A percentile compares a stretch with the other conserved stretches of the same genome.
Conservation (phyloP, 768 basidiomycete genomes). For the Tricholoma bakamatsutake region DNA sequence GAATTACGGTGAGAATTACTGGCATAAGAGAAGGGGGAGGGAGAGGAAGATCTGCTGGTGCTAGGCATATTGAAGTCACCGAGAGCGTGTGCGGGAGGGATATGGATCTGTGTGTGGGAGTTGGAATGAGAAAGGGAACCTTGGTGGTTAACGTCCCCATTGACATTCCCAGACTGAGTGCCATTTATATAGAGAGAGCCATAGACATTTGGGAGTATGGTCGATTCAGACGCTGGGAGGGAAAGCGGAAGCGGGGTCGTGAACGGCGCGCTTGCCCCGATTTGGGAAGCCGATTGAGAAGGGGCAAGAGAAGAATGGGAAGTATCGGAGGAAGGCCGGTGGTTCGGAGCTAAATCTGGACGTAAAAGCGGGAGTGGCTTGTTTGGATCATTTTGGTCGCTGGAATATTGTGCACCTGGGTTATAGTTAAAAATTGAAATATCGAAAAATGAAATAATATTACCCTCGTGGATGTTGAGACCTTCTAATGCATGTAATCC, state of each 20-base stretch:
- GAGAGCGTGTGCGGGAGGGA: conserved; percentile 53
- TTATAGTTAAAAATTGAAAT: no score
- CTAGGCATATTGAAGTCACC: conserved; percentile 10
- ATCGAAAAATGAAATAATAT: neutral
- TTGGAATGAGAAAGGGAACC: neutral
- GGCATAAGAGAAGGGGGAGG: neutral
- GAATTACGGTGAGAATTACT: neutral
- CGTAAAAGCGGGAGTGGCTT: conserved; percentile 4
- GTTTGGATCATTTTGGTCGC: neutral
- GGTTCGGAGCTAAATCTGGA: conserved; percentile 12
- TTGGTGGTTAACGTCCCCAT: neutral
- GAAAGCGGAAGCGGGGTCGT: neutral
- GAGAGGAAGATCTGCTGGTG: neutral
- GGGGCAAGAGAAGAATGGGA: conserved; percentile 54
- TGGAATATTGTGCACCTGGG: neutral
- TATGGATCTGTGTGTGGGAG: conserved; percentile 17
- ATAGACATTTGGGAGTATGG: neutral
- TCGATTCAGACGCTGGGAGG: neutral
- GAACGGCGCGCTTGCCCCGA: conserved; percentile 14
- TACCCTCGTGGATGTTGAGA: neutral
- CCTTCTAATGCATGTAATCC: conserved; percentile 41
- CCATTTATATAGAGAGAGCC: neutral
- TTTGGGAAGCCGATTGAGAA: conserved; percentile 74
- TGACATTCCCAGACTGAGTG: neutral
- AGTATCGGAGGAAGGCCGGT: conserved; percentile 40